These are phyloP conservation scores for Coniosporium apollinis DNA, from an alignment of 495 filamentous ascomycete species.

Conservation along the genomic window DNA sequence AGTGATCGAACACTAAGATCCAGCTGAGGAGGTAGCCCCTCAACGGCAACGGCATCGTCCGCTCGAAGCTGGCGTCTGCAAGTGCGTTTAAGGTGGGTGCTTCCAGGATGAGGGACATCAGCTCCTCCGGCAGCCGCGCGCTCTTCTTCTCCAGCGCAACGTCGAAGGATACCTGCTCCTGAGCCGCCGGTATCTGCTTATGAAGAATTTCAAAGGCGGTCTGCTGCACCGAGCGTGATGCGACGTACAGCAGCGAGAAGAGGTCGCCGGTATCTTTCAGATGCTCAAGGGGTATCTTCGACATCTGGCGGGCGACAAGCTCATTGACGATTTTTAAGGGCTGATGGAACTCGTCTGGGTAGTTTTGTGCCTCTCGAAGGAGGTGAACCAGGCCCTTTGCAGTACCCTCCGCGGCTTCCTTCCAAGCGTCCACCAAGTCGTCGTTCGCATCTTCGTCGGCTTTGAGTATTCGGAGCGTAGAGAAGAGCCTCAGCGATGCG, in stretches of 20 bases:
- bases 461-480: constrained; percentile 35
- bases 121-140: constrained; percentile 33
- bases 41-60: constrained; percentile 33
- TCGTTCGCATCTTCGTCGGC: constrained; percentile 51
- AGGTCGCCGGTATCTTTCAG: constrained; percentile 38
- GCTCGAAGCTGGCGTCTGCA: constrained; percentile 27
- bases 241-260: constrained; percentile 60
- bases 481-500: constrained; percentile 55
- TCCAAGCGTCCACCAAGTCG: constrained; percentile 63
- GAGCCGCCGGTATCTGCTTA: constrained; percentile 49
- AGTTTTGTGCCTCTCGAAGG: neutral
- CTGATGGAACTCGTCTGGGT: constrained; percentile 18
- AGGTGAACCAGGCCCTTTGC: constrained; percentile 40
- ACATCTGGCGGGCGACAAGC: constrained; percentile 45
- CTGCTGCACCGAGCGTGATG: constrained; percentile 57
- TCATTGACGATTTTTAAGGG: constrained; percentile 56
- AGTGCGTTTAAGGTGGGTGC: constrained; percentile 24
- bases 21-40: constrained; percentile 80
- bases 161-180: constrained; percentile 75
- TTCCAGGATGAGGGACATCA: constrained; percentile 31
- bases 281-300: constrained; percentile 34
- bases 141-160: constrained; percentile 55
- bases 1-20: constrained; percentile 81
- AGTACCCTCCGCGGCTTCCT: constrained; percentile 29
- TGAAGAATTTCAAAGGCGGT: constrained; percentile 72